Conservation (phyloP, 2,329 filamentous ascomycete species). For the Calonectria fujianensis region DNA sequence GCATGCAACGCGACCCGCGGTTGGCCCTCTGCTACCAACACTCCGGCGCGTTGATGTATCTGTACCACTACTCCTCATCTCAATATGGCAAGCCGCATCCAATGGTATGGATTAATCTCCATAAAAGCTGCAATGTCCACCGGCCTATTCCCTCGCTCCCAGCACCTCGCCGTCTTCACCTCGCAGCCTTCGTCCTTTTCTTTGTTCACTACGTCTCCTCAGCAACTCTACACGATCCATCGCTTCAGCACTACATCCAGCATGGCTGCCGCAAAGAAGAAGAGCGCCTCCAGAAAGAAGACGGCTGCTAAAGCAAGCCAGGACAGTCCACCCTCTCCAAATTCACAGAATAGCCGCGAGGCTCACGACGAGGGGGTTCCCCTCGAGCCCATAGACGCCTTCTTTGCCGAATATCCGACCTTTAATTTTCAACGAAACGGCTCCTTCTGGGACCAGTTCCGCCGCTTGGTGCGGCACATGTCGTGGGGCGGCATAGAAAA, state of each 20-base stretch:
- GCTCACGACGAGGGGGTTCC: neutral
- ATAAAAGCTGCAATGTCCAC: constrained; percentile 21
- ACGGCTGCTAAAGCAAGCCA: neutral
- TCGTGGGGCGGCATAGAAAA: neutral
- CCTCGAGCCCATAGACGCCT: constrained; percentile 36
- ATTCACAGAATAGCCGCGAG: neutral
- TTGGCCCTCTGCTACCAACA: constrained; percentile 29
- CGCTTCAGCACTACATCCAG: neutral
- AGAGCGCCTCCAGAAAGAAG: constrained; percentile 3
- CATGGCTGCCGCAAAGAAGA: constrained; percentile 16
- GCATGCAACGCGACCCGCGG: constrained; percentile 32
- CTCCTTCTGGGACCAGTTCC: constrained; percentile 40
- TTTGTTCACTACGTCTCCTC: neutral
- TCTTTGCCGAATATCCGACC: constrained; percentile 35
- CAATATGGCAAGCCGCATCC: constrained; percentile 1
- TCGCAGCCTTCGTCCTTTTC: neutral
- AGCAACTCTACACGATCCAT: neutral
- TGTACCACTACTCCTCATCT: constrained; percentile 1
- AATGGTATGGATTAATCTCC: neutral
- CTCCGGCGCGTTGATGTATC: constrained; percentile 21
- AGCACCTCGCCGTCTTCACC: neutral
- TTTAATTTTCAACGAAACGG: constrained; percentile 32
- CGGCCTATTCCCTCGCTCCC: neutral
- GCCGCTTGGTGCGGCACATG: constrained; percentile 29
- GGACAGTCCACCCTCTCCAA: neutral